Conservation (phyloP, 2,329 filamentous ascomycete genomes). For the Chaetomiaceae sp. region DNA sequence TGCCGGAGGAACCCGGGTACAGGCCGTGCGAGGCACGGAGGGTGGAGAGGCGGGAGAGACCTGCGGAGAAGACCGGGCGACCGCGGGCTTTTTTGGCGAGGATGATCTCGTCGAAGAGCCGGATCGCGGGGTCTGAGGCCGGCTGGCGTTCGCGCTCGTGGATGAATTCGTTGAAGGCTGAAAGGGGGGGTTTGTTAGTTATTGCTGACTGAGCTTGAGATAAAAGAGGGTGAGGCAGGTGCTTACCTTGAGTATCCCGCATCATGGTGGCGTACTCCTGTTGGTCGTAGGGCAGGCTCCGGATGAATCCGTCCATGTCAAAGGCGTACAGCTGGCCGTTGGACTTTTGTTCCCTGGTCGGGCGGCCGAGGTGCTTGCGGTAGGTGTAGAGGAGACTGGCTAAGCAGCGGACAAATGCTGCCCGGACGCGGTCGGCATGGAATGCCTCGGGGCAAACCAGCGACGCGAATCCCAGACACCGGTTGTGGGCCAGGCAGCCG, state of each 20-base stretch:
- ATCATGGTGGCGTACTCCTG: slow-evolving; percentile 62
- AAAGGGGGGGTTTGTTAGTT: slow-evolving; percentile 23
- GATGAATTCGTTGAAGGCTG: slow-evolving; percentile 77
- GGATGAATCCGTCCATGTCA: slow-evolving; percentile 62
- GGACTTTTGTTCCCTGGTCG: slow-evolving; percentile 56
- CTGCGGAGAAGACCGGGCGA: slow-evolving; percentile 60
- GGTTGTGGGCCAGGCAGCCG: slow-evolving; percentile 51
- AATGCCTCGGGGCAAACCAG: slow-evolving; percentile 62
- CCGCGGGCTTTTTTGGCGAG: slow-evolving; percentile 69
- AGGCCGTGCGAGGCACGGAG: slow-evolving; percentile 54
- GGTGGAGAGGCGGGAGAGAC: slow-evolving; percentile 58
- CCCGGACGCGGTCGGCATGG: slow-evolving; percentile 56
- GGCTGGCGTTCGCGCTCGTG: slow-evolving; percentile 69
- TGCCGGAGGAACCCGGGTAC: slow-evolving; percentile 38
- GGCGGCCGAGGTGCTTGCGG: slow-evolving; percentile 58
- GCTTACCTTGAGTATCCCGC: slow-evolving; percentile 61
- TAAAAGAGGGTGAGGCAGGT: neutral
- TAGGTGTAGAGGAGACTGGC: slow-evolving; percentile 65
- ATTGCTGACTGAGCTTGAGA: too few relatives aligned
- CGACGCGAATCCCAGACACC: slow-evolving; percentile 59
- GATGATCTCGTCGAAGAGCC: slow-evolving; percentile 80
- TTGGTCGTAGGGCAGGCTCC: slow-evolving; percentile 60
- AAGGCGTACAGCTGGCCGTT: slow-evolving; percentile 59
- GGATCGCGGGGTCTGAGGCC: slow-evolving; percentile 59
- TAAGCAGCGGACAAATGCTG: slow-evolving; percentile 60